Conservation (phyloP, 2,329 filamentous ascomycete genomes). For the Teratosphaeria zuluensis region DNA sequence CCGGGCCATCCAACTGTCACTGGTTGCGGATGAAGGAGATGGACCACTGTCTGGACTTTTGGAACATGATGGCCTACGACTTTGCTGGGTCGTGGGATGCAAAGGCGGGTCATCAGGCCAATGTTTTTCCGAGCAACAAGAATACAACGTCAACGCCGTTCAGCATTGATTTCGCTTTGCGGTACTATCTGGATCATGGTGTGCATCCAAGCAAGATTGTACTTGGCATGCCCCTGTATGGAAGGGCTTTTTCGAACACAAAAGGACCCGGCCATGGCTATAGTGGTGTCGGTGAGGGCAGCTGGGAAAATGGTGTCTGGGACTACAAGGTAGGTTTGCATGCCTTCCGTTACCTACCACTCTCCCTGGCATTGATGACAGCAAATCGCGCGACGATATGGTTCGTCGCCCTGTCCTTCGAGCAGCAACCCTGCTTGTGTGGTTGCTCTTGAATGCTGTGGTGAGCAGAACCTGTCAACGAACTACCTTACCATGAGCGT, state of each 20-base stretch:
- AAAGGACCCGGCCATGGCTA: slow-evolving; percentile 62
- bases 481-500: slow-evolving; percentile 11
- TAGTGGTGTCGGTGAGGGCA: slow-evolving; percentile 64
- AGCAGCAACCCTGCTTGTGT: not conserved
- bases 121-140: slow-evolving; percentile 52
- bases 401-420: not conserved
- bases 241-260: slow-evolving; percentile 72
- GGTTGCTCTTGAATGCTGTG: not conserved
- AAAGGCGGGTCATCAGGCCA: slow-evolving; percentile 67
- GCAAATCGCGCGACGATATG: not conserved
- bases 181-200: slow-evolving; percentile 54
- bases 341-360: not conserved
- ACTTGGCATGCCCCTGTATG: slow-evolving; percentile 86
- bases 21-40: slow-evolving; percentile 33
- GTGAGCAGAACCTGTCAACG: not conserved
- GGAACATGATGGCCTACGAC: slow-evolving; percentile 45
- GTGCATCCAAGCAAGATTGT: slow-evolving; percentile 66
- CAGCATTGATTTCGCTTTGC: slow-evolving; percentile 60
- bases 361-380: slow-evolving; percentile 5
- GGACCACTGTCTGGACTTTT: slow-evolving; percentile 37
- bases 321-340: slow-evolving; percentile 59
- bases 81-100: slow-evolving; percentile 70
- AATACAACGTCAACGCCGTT: slow-evolving; percentile 65
- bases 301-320: slow-evolving; percentile 76
- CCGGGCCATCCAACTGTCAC: slow-evolving; percentile 33